Evolutionary conservation across 1,139 yeast species (phyloP).

Genomic region (Arxiozyma heterogenica): DNA sequence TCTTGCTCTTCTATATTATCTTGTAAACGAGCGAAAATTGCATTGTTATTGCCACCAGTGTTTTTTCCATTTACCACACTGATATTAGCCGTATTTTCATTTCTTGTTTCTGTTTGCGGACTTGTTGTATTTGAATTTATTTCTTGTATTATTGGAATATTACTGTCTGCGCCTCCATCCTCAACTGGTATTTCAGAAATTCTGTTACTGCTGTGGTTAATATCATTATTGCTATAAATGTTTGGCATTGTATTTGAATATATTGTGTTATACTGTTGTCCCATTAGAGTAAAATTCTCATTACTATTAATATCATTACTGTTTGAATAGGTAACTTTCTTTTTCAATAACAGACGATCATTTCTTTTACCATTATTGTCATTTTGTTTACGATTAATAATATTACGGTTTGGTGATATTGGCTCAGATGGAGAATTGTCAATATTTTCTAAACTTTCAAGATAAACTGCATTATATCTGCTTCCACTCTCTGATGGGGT

Average conservation of each 20-base stretch:
- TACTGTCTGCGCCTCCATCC: slow-evolving; percentile 13
- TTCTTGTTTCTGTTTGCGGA: background rate
- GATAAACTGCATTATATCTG: background rate
- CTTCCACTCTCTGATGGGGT: background rate
- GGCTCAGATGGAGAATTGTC: slow-evolving; percentile 2
- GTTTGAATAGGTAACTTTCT: slow-evolving; percentile 14
- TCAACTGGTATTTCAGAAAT: slow-evolving; percentile 25
- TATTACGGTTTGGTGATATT: background rate
- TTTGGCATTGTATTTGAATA: slow-evolving; percentile 1
- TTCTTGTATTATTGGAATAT: slow-evolving; percentile 1
- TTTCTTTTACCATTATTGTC: slow-evolving; percentile 7
- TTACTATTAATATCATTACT: background rate
- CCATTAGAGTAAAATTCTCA: background rate
- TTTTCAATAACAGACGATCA: slow-evolving; percentile 22
- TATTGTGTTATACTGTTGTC: slow-evolving; percentile 3
- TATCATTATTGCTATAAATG: slow-evolving; percentile 1
- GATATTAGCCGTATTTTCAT: background rate
- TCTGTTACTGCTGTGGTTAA: slow-evolving; percentile 6
- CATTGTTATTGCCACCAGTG: background rate
- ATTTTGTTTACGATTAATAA: background rate
- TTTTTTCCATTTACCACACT: background rate
- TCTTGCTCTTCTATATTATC: slow-evolving; percentile 28
- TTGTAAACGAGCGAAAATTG: background rate
- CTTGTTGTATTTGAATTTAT: slow-evolving; percentile 1
- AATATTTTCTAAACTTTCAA: slow-evolving; percentile 4